Base-by-base conservation (phyloP, 768 basidiomycete genomes). In the Podaxis sp. region DNA sequence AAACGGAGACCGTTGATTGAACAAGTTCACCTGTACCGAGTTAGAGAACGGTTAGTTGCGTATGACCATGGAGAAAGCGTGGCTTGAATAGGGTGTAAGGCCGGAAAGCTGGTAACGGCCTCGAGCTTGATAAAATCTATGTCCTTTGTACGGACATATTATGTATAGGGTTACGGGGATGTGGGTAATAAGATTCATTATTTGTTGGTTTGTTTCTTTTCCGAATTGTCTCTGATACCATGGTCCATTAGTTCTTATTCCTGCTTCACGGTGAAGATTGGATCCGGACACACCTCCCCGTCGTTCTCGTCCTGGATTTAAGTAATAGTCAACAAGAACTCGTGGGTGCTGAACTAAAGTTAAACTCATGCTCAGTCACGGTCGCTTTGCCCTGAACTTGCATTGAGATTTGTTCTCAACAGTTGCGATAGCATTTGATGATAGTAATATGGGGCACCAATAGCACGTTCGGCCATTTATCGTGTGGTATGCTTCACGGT, bases 301-400 rank as follows among this genome's bases (percentile, higher is more conserved):
- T 46, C 8, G 8, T n/a, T 46, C 44, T 19, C 44, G 26, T 51
- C 3, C 57, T 44, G 57, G 28, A 39, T 28, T 57, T 57, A 17
- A 26, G 24, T 51, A 49, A 49, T 51, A 59, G 48, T 24, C 19
- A 22, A n/a, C 30, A 38, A 28, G 48, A 51, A 39, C 46, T 26
- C 39, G 8, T 26, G 48, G 26, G n/a, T n/a, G 59, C 22, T 17
- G 38, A 19, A 33, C 33, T 39, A 12, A 22, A 39, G 15, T 60
- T 52, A 52, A 52, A 15, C 59, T 60, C 49, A 38, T 13, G 36
- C 59, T 60, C n/a, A 38, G 38, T 60, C 33, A 60, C 59, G 15
- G 48, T 60, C 36, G 52, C 51, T 13, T 15, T 26, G 30, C 26
- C 38, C 42, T 57, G 42, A 30, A 28, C 42, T 57, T 57, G 56